phyloP scores from a whole-genome alignment of 2,329 filamentous ascomycete species.

The Aspergillus clavatus region DNA sequence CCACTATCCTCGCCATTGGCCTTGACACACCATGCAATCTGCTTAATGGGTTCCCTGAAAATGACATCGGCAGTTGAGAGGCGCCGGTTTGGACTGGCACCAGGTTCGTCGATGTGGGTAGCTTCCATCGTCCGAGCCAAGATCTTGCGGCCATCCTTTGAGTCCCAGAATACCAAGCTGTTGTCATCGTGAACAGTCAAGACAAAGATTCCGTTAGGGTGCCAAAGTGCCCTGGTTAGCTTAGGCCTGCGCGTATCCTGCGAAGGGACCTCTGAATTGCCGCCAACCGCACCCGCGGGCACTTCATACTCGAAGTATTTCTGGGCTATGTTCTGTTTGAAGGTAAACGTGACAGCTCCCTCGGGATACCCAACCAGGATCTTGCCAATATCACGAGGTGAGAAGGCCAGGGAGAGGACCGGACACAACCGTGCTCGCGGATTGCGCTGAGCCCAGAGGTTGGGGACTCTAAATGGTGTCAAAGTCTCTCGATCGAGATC shows the following conservation, averaged over 20 bases:
- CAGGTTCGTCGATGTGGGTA: conserved; percentile 66
- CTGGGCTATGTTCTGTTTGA: conserved; percentile 79
- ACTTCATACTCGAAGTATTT: conserved; percentile 81
- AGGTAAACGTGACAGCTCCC: conserved; percentile 85
- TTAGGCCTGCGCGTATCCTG: conserved; percentile 64
- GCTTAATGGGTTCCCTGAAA: conserved; percentile 68
- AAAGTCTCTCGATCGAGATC: conserved; percentile 79
- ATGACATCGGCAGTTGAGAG: conserved; percentile 48
- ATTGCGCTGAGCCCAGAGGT: conserved; percentile 75
- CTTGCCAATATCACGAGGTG: conserved; percentile 88
- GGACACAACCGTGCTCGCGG: conserved; percentile 60
- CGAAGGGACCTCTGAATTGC: conserved; percentile 57
- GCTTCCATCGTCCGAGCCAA: conserved; percentile 77
- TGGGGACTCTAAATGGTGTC: conserved; percentile 75
- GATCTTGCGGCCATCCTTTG: conserved; percentile 78
- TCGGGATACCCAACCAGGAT: conserved; percentile 85
- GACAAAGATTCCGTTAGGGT: conserved; percentile 88
- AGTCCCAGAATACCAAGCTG: conserved; percentile 90
- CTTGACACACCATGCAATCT: conserved; percentile 90
- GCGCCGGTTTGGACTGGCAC: conserved; percentile 40
- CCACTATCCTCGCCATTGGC: conserved; percentile 90
- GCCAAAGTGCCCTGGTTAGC: conserved; percentile 82
- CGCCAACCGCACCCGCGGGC: conserved; percentile 78
- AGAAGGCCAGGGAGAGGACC: conserved; percentile 74
- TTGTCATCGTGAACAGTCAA: conserved; percentile 84